Evolutionary conservation across 2,329 filamentous ascomycete genomes (phyloP), one percentile per base, ranked within the genome.

Genomic region (Ophiostoma sp.): DNA sequence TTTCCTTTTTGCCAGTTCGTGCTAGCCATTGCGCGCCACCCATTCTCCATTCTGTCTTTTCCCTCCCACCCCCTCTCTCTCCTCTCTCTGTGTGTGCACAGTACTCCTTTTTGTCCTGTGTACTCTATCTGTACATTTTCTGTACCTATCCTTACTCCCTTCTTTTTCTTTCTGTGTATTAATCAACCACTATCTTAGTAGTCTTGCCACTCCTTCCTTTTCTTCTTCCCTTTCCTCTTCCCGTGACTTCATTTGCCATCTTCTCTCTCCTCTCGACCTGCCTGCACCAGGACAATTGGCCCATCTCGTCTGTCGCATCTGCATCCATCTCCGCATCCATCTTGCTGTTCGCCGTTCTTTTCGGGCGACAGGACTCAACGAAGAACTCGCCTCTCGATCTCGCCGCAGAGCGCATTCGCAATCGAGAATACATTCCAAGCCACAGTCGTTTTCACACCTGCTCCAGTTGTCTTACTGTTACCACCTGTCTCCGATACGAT

Each of bases 391-490:
- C 22, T 68, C 17, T 50, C 57, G 25, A 25, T 61, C 39, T 50
- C 15, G 28, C 25, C 8, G 64, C 64, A n/a, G 25, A 25, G 42
- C 42, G 64, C 64, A 22, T 17, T 4, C 39, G 36, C 39, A 68
- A 22, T 3, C 33, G 33, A 19, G 19, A 50, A 15, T n/a, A 15
- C 22, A 66, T 66, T 45, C 28, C 55, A 50, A 28, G 4, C 59
- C 59, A 42, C 48, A 22, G 19, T n/a, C 52, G 8, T 33, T n/a
- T 48, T 33, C 52, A 28, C n/a, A 8, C 25, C 31, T 52, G 15
- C 45, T 50, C 39, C 64, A n/a, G 28, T n/a, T 73, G 71, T 73
- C 71, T 70, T 57, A 68, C 72, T 39, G 15, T 28, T 31, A 36
- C 50, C 68, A 33, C 57, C 61, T 73, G 25, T 71, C 59, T 68